These are phyloP conservation scores for Candida lessepsii DNA, from an alignment of 805 yeast genomes.

Conservation along the genomic window DNA sequence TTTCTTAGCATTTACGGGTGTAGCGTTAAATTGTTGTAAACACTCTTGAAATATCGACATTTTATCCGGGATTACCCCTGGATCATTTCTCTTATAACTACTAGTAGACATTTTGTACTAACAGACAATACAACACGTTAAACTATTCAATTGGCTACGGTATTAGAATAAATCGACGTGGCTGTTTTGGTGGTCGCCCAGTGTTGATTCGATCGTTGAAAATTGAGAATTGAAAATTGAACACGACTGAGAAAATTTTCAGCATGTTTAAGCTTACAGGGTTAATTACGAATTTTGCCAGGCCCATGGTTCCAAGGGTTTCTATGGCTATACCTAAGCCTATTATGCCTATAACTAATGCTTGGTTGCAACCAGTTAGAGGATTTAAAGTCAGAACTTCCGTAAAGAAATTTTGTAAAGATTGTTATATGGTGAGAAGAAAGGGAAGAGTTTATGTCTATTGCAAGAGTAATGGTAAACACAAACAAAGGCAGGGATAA, in stretches of 20 bases:
- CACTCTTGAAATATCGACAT: conserved; percentile 98
- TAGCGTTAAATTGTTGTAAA: conserved; percentile 84
- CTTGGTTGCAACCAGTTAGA: conserved; percentile 36
- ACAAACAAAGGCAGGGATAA: conserved; percentile 88
- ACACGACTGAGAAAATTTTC: conserved; percentile 6
- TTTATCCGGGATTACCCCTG: conserved; percentile 78
- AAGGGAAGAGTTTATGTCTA: conserved; percentile 92
- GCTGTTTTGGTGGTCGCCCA: neutral
- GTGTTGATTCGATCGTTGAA: conserved; percentile 2
- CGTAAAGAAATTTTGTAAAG: conserved; percentile 88
- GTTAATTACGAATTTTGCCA: neutral
- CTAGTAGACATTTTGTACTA: conserved; percentile 78
- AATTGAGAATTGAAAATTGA: neutral
- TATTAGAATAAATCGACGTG: neutral
- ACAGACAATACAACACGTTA: too few relatives aligned
- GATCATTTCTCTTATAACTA: conserved; percentile 82
- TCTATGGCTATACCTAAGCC: neutral
- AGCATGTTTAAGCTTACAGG: conserved; percentile 10
- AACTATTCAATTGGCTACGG: too few relatives aligned
- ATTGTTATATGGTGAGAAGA: conserved; percentile 87
- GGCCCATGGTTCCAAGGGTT: conserved; percentile 1
- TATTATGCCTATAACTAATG: neutral
- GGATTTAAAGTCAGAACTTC: conserved; percentile 91
- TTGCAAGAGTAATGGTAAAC: conserved; percentile 90
- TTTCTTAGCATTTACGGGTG: conserved; percentile 84